Evolutionary conservation across 176 grass and related monocot genomes (phyloP).

Genomic region (Oryza meridionalis): DNA sequence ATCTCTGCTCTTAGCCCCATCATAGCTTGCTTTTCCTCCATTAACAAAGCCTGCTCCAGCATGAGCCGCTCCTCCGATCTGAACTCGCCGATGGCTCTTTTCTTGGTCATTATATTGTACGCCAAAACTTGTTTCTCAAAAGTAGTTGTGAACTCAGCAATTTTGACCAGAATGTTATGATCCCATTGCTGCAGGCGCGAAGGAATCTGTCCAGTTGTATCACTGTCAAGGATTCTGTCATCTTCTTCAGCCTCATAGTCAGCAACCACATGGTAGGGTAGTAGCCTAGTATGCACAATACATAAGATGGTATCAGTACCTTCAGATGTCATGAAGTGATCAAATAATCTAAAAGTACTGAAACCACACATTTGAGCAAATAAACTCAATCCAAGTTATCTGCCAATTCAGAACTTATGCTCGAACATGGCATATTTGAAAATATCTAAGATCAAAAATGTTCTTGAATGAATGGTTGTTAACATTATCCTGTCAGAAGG

Average conservation of each 20-base stretch:
- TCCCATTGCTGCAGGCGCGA: constrained; percentile 98
- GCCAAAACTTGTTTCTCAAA: constrained; percentile 98
- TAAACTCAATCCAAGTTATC: background rate
- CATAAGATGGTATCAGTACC: constrained; percentile 35
- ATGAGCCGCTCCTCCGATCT: constrained; percentile 94
- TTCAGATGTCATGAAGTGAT: constrained; percentile 4
- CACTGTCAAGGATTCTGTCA: constrained; percentile 81
- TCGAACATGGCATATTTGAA: background rate
- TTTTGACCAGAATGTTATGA: constrained; percentile 94
- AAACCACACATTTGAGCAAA: background rate
- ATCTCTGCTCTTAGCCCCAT: constrained; percentile 64
- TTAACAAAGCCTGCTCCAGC: constrained; percentile 81
- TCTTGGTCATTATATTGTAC: constrained; percentile 96
- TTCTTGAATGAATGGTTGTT: background rate
- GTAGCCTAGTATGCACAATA: constrained; percentile 62
- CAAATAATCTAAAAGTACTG: constrained; percentile 11
- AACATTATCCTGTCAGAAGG: background rate
- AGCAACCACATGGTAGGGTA: constrained; percentile 96
- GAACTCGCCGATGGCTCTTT: constrained; percentile 82
- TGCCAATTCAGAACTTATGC: background rate
- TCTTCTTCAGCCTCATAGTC: constrained; percentile 99
- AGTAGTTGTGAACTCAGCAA: constrained; percentile 88
- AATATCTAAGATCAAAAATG: background rate
- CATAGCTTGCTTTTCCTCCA: constrained; percentile 72
- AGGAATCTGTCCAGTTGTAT: constrained; percentile 69